Base-by-base conservation (phyloP, 2,329 filamentous ascomycete genomes). In the Alternaria tenuissima region DNA sequence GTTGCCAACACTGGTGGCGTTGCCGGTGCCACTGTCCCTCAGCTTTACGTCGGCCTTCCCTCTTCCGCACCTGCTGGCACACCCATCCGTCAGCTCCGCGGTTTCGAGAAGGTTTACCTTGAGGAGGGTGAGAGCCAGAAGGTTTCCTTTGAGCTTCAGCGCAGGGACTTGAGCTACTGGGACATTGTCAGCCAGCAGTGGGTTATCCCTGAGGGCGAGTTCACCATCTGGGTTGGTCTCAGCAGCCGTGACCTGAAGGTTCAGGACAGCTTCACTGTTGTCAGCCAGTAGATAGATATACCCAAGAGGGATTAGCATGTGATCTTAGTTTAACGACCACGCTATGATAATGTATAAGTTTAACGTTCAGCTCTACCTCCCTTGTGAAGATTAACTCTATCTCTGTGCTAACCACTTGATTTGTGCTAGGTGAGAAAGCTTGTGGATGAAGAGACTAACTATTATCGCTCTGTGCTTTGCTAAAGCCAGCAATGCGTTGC, bases 141-240 rank as follows among this genome's bases (percentile, higher is more conserved):
- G 3, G 95, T 95, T 79, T 82, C 77, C 1, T 89, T 87, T 1
- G 84, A 88, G 30, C 78, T 97, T 52, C 92, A 88, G 22, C 85
- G 94, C 36, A 87, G 92, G 57, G 94, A 97, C 74, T 68, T 97
- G 61, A 93, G 90, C 77, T 95, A 92, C 81, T 97, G 94, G 94
- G 91, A 96, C 67, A 81, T 87, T 1, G 82, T 76, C 0, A 76
- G 80, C 20, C 93, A 97, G 83, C 89, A 97, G 81, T 97, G 94
- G 93, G 85, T 93, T 28, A 76, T 72, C 64, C 77, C 60, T 78
- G 82, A n/a, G 73, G 84, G 77, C 77, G 75, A 58, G 70, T 73
- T 75, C 53, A 69, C 62, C 8, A 32, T 73, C 39, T 68, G 64
- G 57, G 68, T 70, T 18, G 72, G 72, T 14, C 63, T 68, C n/a